A percentile compares a stretch with the other conserved stretches of the same genome.
These are phyloP conservation scores for Botrytis sinoallii DNA, from an alignment of 2,329 filamentous ascomycete species.

Conservation along the genomic window DNA sequence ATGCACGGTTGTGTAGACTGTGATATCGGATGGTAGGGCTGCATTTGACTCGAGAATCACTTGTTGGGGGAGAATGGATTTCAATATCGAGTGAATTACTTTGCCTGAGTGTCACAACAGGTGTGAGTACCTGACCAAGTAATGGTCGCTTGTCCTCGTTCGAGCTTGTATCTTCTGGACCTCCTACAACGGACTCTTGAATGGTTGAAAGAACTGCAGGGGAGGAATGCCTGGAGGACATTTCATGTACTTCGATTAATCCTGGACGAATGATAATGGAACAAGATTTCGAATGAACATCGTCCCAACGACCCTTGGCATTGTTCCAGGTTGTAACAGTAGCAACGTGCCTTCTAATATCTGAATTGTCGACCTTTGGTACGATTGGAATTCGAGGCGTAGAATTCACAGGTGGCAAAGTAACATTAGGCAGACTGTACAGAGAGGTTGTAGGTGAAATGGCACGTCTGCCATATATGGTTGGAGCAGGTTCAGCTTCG, in stretches of 20 bases:
- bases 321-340: conserved; percentile 63
- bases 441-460: conserved; percentile 19
- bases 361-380: conserved; percentile 40
- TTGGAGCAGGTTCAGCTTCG: conserved; percentile 13
- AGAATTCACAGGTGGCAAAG: conserved; percentile 75
- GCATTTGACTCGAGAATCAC: conserved; percentile 65
- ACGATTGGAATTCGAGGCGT: conserved; percentile 65
- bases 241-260: conserved; percentile 55
- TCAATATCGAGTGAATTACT: conserved; percentile 93
- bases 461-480: conserved; percentile 18
- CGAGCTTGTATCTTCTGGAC: conserved; percentile 26
- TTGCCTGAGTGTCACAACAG: conserved; percentile 82
- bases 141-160: conserved; percentile 44
- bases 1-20: conserved; percentile 71
- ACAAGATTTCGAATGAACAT: conserved; percentile 51
- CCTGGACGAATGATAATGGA: conserved; percentile 57
- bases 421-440: conserved; percentile 38
- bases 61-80: conserved; percentile 79
- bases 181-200: conserved; percentile 17
- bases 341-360: conserved; percentile 46
- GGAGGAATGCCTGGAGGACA: conserved; percentile 37
- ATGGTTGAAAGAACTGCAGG: conserved; percentile 12
- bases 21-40: conserved; percentile 74
- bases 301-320: conserved; percentile 57
- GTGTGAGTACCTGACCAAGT: conserved; percentile 80